phyloP scores from a whole-genome alignment of 441 rosid genomes.

The Metrosideros polymorpha region DNA sequence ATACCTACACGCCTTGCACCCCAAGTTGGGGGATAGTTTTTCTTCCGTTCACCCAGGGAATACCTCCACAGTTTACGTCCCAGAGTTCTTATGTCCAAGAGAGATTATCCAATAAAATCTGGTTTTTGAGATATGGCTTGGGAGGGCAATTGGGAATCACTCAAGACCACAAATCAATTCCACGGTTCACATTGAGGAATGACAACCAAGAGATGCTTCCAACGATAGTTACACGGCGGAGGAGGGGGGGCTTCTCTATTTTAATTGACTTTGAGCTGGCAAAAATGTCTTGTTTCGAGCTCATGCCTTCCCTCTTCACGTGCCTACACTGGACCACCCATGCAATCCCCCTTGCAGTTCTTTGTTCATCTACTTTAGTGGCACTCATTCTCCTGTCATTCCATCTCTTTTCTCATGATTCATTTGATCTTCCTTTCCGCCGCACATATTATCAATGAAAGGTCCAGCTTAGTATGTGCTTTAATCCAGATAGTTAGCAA shows the following conservation, averaged over 20 bases:
- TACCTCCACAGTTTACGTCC: no score
- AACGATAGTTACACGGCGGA: background rate
- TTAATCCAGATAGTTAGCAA: background rate
- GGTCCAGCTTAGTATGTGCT: background rate
- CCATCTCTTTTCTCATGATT: background rate
- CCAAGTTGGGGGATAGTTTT: no score
- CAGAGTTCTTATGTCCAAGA: no score
- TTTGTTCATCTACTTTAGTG: background rate
- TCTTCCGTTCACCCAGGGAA: no score
- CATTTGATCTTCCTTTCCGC: background rate
- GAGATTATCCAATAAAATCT: background rate
- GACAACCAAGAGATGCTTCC: background rate
- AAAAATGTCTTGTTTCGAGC: background rate
- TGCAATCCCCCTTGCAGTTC: background rate
- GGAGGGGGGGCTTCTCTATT: background rate
- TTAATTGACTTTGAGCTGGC: background rate
- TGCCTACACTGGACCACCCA: background rate
- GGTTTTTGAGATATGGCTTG: background rate
- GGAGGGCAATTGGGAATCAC: background rate
- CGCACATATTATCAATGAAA: background rate
- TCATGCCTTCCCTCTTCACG: background rate
- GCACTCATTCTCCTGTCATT: background rate
- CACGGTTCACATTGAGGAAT: background rate
- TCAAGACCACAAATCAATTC: background rate
- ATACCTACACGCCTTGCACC: no score